Base-by-base conservation (phyloP, 768 basidiomycete genomes). In the Boletus reticulatus region DNA sequence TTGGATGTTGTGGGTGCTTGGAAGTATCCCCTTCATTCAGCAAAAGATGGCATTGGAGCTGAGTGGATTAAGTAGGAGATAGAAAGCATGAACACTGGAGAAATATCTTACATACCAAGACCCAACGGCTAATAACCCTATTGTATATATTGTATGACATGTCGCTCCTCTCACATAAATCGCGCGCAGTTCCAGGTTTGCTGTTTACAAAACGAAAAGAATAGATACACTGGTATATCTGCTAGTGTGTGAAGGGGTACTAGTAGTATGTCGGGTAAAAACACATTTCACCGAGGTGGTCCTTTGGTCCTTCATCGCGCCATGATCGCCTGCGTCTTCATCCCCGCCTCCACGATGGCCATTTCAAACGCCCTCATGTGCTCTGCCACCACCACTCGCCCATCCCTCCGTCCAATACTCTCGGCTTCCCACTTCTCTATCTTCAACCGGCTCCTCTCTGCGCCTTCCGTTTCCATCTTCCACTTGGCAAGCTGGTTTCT, bases 391-490 rank as follows among this genome's bases (percentile, higher is more conserved):
- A 92, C 70, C 64, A 74, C 77, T 52, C 89, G 76, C 43, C 88
- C 90, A 57, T 92, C 88, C 62, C 62, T 57, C 51, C 71, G 62
- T 50, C 56, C 53, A 55, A 68, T 43, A 24, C 82, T 55, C 72
- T 70, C 88, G 9, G 82, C 78, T 65, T 94, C 92, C 92, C 92
- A 93, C 67, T 76, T 80, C 70, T 91, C 89, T 53, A 94, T 90
- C 68, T 77, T 82, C 55, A 78, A 65, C 34, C 88, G 80, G 65
- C 92, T 94, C 44, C 83, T 80, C 67, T 94, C 92, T 39, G 90
- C 92, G 58, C 85, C 89, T 61, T 94, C 92, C 80, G 86, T 91
- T 52, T 94, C 92, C 32, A 81, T 78, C 52, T 85, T 80, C 87
- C 89, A 90, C 20, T 84, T 88, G 7, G 85, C 87, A 31, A 94